Evolutionary conservation across 2,329 filamentous ascomycete species (phyloP).

Genomic region (Neobulgaria alba): DNA sequence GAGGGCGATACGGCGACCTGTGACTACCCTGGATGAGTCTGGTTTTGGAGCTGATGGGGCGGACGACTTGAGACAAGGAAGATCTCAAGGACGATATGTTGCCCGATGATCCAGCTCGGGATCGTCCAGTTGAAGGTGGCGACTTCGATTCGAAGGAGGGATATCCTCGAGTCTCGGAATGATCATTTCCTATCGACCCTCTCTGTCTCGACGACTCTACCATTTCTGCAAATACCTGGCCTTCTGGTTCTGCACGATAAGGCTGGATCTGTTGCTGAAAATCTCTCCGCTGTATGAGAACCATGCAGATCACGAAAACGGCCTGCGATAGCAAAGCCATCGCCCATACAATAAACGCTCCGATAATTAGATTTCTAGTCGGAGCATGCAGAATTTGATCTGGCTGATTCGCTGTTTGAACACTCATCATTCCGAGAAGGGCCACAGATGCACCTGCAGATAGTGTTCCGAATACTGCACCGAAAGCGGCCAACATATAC

Average conservation of each 20-base stretch:
- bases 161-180: constrained; percentile 9
- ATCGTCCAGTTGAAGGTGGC: constrained; percentile 36
- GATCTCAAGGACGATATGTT: constrained; percentile 40
- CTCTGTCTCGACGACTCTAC: constrained; percentile 11
- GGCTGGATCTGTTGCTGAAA: constrained; percentile 23
- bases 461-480: constrained; percentile 18
- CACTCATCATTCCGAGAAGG: constrained; percentile 20
- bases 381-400: constrained; percentile 13
- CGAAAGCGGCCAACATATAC: constrained; percentile 23
- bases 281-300: constrained; percentile 21
- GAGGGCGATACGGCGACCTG: constrained; percentile 32
- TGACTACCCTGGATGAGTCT: constrained; percentile 40
- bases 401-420: constrained; percentile 14
- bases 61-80: constrained; percentile 40
- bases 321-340: constrained; percentile 21
- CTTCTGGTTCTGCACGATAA: constrained; percentile 16
- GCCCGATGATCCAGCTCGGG: constrained; percentile 35
- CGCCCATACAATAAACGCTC: constrained; percentile 25
- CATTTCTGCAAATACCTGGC: constrained; percentile 18
- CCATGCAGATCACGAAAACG: constrained; percentile 24
- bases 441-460: constrained; percentile 21
- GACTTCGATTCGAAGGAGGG: constrained; percentile 19
- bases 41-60: constrained; percentile 49
- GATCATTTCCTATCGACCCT: constrained; percentile 10
- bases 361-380: constrained; percentile 16